phyloP scores from a whole-genome alignment of 2,329 filamentous ascomycete species.

The Monosporascus cannonballus region DNA sequence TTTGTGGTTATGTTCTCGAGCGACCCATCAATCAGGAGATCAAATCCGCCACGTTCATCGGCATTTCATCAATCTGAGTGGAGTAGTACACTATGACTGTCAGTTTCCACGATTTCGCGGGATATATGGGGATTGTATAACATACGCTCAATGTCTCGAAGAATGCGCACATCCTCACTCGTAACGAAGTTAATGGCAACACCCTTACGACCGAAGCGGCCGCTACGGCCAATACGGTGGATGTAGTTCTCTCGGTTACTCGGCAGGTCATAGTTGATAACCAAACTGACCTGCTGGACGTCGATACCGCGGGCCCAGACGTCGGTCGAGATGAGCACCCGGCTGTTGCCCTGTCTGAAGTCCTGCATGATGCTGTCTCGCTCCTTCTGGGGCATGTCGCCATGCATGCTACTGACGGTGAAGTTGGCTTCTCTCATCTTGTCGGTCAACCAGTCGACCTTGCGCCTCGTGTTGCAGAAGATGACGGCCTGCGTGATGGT shows the following conservation, averaged over 20 bases:
- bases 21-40: slow-evolving; percentile 35
- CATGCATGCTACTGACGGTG: slow-evolving; percentile 97
- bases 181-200: slow-evolving; percentile 99
- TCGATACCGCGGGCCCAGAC: slow-evolving; percentile 98
- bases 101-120: not conserved
- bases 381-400: slow-evolving; percentile 98
- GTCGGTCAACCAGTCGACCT: slow-evolving; percentile 99
- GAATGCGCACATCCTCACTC: slow-evolving; percentile 92
- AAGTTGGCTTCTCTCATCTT: slow-evolving; percentile 99
- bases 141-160: slow-evolving; percentile 91
- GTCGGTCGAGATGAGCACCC: slow-evolving; percentile 94
- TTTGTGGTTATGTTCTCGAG: not conserved
- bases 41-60: slow-evolving; percentile 79
- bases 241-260: slow-evolving; percentile 99
- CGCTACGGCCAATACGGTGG: slow-evolving; percentile 92
- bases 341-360: slow-evolving; percentile 92
- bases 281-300: slow-evolving; percentile 94
- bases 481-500: slow-evolving; percentile 99
- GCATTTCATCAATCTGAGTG: slow-evolving; percentile 97
- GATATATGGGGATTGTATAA: slow-evolving; percentile 12
- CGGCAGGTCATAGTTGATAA: slow-evolving; percentile 98
- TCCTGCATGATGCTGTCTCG: slow-evolving; percentile 99
- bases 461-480: slow-evolving; percentile 97
- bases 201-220: slow-evolving; percentile 94
- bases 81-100: slow-evolving; percentile 72